A percentile compares a stretch with the other conserved stretches of the same genome.
Evolutionary conservation across 2,329 filamentous ascomycete species (phyloP).

Genomic region (Aspergillus texensis): DNA sequence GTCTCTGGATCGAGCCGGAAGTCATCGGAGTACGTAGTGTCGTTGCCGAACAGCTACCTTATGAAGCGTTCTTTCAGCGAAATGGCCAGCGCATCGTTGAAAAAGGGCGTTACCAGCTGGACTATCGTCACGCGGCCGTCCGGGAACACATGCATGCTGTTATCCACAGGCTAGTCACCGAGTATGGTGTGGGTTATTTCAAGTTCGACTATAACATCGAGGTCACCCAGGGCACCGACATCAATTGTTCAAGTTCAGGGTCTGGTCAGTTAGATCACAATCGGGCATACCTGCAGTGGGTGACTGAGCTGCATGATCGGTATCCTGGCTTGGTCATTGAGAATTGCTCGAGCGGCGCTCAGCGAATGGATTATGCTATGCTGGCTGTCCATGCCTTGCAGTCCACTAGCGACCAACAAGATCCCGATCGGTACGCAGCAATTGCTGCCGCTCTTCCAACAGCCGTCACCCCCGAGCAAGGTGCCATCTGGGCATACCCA

Average conservation of each 20-base stretch:
- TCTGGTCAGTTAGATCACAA: constrained; percentile 34
- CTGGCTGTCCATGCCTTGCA: constrained; percentile 35
- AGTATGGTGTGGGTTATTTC: constrained; percentile 38
- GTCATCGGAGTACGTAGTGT: constrained; percentile 37
- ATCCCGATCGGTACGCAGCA: constrained; percentile 34
- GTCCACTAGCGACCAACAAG: constrained; percentile 41
- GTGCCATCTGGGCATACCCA: constrained; percentile 41
- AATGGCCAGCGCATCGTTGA: constrained; percentile 35
- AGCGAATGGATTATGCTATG: constrained; percentile 43
- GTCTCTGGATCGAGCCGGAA: constrained; percentile 42
- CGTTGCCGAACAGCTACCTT: constrained; percentile 28
- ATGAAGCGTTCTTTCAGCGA: constrained; percentile 37
- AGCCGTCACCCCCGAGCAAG: constrained; percentile 40
- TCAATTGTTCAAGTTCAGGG: constrained; percentile 25
- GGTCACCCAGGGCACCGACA: constrained; percentile 36
- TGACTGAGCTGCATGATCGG: constrained; percentile 28
- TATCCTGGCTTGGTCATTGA: constrained; percentile 38
- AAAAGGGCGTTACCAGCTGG: constrained; percentile 37
- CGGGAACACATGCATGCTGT: constrained; percentile 26
- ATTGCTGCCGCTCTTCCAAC: constrained; percentile 36
- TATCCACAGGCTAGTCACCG: constrained; percentile 25
- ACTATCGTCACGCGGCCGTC: constrained; percentile 34
- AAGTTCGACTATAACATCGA: constrained; percentile 46
- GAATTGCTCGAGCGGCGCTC: constrained; percentile 40
- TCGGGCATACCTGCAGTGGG: constrained; percentile 38